Conservation (phyloP, 2,329 filamentous ascomycete genomes). For the Pseudovirgaria hyperparasitica region DNA sequence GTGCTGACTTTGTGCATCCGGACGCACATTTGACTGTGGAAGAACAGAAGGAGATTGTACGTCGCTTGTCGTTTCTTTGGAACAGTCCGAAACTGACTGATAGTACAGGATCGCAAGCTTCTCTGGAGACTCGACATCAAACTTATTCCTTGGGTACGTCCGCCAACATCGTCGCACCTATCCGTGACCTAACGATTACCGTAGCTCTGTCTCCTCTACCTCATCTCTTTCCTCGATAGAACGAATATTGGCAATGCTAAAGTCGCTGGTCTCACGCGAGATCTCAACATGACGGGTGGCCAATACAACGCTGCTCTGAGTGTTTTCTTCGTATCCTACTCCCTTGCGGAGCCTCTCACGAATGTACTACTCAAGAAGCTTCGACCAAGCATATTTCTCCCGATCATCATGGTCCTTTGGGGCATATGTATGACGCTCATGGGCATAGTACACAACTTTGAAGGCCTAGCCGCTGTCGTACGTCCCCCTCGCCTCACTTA, state of each 20-base stretch:
- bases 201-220: conserved; percentile 55
- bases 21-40: no score
- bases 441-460: conserved; percentile 52
- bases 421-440: conserved; percentile 57
- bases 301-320: conserved; percentile 66
- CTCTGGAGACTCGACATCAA: conserved; percentile 48
- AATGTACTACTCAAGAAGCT: conserved; percentile 70
- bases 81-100: no score
- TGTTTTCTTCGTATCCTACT: conserved; percentile 80
- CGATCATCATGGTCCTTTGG: conserved; percentile 66
- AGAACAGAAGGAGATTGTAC: no score
- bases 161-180: neutral
- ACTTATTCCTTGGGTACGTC: conserved; percentile 44
- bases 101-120: conserved; percentile 49
- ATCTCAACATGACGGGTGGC: conserved; percentile 48
- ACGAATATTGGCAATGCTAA: conserved; percentile 70
- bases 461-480: conserved; percentile 49
- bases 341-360: conserved; percentile 63
- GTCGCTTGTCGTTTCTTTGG: no score
- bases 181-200: neutral
- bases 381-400: conserved; percentile 67
- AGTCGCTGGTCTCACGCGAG: conserved; percentile 42
- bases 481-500: conserved; percentile 1
- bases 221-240: conserved; percentile 56
- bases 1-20: no score